Percentiles rank a stretch among this genome's conserved stretches.
Evolutionary conservation across 2,329 filamentous ascomycete species (phyloP).

Genomic region (Fusarium continuum): DNA sequence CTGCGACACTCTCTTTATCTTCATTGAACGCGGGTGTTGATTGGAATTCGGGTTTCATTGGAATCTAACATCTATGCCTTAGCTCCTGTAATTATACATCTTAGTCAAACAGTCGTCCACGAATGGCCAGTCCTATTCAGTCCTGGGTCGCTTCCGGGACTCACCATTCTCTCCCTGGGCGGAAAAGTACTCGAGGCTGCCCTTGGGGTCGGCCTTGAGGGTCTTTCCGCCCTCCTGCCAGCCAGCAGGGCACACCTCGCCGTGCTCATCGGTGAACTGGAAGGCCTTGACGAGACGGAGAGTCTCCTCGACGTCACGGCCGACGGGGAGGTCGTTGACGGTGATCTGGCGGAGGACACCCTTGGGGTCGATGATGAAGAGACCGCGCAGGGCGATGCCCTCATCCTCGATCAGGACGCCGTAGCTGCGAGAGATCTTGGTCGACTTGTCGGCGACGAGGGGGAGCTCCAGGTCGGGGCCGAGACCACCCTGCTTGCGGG

Average conservation of each 20-base stretch:
- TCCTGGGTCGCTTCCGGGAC: constrained; percentile 36
- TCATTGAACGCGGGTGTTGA: constrained; percentile 26
- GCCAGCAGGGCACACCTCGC: constrained; percentile 72
- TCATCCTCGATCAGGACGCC: constrained; percentile 71
- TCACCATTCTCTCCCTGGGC: constrained; percentile 39
- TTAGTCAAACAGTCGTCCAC: constrained; percentile 23
- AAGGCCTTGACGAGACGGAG: constrained; percentile 76
- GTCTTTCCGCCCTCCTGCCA: constrained; percentile 58
- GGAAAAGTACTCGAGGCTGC: constrained; percentile 59
- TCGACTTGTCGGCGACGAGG: constrained; percentile 69
- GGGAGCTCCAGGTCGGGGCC: constrained; percentile 68
- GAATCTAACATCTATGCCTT: constrained; percentile 34
- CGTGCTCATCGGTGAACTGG: constrained; percentile 86
- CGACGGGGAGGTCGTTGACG: constrained; percentile 72
- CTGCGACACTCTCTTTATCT: background rate
- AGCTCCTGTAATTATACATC: constrained; percentile 33
- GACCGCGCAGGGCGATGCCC: constrained; percentile 69
- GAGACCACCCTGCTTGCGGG: constrained; percentile 68
- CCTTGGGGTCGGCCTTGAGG: constrained; percentile 63
- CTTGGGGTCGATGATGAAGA: constrained; percentile 73
- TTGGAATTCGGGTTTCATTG: constrained; percentile 29
- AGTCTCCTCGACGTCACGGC: constrained; percentile 71
- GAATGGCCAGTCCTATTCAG: constrained; percentile 17
- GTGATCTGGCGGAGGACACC: constrained; percentile 70
- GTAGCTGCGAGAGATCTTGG: constrained; percentile 67